A percentile compares a stretch with the other conserved stretches of the same genome.
Conservation (phyloP, 257 asterid species). For the Petunia secreta region DNA sequence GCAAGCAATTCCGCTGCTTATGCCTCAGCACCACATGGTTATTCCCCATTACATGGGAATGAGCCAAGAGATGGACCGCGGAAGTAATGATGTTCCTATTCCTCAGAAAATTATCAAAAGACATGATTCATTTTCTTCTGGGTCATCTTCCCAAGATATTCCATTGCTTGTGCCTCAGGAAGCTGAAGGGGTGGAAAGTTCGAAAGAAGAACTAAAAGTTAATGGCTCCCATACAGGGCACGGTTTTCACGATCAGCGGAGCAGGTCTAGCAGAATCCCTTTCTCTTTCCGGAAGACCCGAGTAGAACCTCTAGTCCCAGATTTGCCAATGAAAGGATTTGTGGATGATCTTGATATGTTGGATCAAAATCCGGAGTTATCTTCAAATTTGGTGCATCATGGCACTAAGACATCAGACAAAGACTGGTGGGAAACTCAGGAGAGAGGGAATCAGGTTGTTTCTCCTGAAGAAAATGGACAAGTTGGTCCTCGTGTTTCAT, state of each 20-base stretch:
- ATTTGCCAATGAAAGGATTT: conserved; percentile 89
- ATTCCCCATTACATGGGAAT: conserved; percentile 94
- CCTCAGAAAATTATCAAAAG: conserved; percentile 43
- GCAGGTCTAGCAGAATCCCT: conserved; percentile 58
- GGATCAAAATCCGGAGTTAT: conserved; percentile 49
- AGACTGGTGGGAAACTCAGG: conserved; percentile 97
- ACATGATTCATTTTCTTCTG: conserved; percentile 62
- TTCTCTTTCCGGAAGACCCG: conserved; percentile 75
- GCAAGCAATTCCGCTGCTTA: conserved; percentile 85
- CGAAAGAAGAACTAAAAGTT: conserved; percentile 49
- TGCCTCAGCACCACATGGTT: conserved; percentile 99
- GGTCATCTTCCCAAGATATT: conserved; percentile 77
- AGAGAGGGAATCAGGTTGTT: conserved; percentile 79
- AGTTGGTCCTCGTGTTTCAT: conserved; percentile 88
- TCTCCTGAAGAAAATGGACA: conserved; percentile 85
- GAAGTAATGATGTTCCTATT: conserved; percentile 34
- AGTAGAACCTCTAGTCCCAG: conserved; percentile 62
- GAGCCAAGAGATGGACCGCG: conserved; percentile 47
- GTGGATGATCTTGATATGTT: conserved; percentile 65
- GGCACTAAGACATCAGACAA: conserved; percentile 48
- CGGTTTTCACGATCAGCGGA: conserved; percentile 60
- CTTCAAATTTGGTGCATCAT: conserved; percentile 53
- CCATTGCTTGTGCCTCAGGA: conserved; percentile 96
- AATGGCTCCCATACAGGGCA: conserved; percentile 47
- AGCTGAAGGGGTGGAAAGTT: conserved; percentile 61